Base-by-base conservation (phyloP, 2,329 filamentous ascomycete genomes). In the Stagonosporopsis rhizophila region DNA sequence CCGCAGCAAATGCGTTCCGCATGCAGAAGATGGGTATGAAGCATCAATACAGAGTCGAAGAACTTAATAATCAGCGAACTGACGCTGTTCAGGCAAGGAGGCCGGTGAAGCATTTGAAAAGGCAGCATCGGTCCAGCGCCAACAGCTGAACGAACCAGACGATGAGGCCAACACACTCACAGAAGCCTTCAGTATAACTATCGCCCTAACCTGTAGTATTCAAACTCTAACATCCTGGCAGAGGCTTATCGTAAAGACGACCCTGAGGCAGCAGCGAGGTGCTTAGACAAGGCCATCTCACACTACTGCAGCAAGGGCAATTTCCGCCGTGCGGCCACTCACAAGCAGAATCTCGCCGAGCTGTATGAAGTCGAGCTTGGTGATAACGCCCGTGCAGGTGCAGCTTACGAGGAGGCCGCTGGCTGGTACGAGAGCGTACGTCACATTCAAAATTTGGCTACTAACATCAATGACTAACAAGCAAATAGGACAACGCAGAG, bases 271-370 rank as follows among this genome's bases (percentile, higher is more conserved):
- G 94, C 93, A 15, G 91, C 89, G 39, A 83, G 91, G 59, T 92
- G 91, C 71, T 81, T 97, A 52, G 86, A 92, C 62, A 80, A 87
- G 45, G 90, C 92, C 37, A 92, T 98, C 73, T 82, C 87, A 55
- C 90, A 95, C 75, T 98, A 96, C 78, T 94, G 91, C 67, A 80
- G 86, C 66, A 93, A 92, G 78, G 93, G 93, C 60, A 96, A 96
- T 78, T 93, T 96, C 79, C 85, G 93, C 65, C 86, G 94, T 53
- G 94, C 95, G 14, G 95, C 95, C 11, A 90, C 90, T 22, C 89
- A 96, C 76, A 91, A 96, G 81, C 91, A 98, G 78, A 89, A 90
- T 61, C 81, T 96, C 58, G 95, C 88, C 17, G 92, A 97, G 73
- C 79, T 96, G 23, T 94, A 89, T 69, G 93, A 98, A 81, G 81